phyloP scores from a whole-genome alignment of 1,284 basidiomycete species.

The Grifola frondosa region DNA sequence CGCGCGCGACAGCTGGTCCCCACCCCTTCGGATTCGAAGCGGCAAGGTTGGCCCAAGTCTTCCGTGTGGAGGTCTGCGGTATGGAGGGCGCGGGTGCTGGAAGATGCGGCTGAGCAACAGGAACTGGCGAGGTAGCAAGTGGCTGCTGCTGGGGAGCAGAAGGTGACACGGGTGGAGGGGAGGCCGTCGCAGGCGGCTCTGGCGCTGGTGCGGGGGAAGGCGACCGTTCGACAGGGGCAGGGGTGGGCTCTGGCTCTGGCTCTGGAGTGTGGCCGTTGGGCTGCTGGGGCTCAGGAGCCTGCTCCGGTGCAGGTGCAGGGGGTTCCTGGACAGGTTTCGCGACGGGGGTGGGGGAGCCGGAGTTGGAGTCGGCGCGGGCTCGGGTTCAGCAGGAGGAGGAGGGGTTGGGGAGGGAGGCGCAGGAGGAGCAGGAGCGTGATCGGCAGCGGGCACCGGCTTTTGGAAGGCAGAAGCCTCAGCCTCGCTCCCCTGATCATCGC shows the following conservation, averaged over 20 bases:
- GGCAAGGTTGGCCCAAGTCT: conserved; percentile 91
- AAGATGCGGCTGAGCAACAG: conserved; percentile 27
- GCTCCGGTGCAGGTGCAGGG: conserved; percentile 32
- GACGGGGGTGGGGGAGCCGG: conserved; percentile 32
- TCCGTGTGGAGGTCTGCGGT: conserved; percentile 48
- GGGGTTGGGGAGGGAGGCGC: conserved; percentile 22
- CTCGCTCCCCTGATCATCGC: conserved; percentile 59
- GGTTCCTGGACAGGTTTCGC: conserved; percentile 32
- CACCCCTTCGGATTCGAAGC: conserved; percentile 78
- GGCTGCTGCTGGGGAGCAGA: conserved; percentile 42
- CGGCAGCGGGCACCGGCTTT: conserved; percentile 22
- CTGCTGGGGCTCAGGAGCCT: conserved; percentile 30
- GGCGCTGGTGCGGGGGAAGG: conserved; percentile 37
- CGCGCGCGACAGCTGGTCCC: conserved; percentile 74
- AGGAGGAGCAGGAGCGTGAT: conserved; percentile 18
- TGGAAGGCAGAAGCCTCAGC: conserved; percentile 19
- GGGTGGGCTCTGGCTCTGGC: conserved; percentile 36
- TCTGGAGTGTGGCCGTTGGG: conserved; percentile 26
- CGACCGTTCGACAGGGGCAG: conserved; percentile 36
- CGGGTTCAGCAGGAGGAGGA: conserved; percentile 30
- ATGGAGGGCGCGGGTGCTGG: conserved; percentile 33
- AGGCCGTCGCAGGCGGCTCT: conserved; percentile 29
- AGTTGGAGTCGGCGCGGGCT: conserved; percentile 29
- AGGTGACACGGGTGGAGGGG: conserved; percentile 31
- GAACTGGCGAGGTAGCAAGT: conserved; percentile 26